Percentiles rank a stretch among this genome's conserved stretches.
Evolutionary conservation across 2,329 filamentous ascomycete genomes (phyloP).

Genomic region (Phaeomoniella chlamydospora): DNA sequence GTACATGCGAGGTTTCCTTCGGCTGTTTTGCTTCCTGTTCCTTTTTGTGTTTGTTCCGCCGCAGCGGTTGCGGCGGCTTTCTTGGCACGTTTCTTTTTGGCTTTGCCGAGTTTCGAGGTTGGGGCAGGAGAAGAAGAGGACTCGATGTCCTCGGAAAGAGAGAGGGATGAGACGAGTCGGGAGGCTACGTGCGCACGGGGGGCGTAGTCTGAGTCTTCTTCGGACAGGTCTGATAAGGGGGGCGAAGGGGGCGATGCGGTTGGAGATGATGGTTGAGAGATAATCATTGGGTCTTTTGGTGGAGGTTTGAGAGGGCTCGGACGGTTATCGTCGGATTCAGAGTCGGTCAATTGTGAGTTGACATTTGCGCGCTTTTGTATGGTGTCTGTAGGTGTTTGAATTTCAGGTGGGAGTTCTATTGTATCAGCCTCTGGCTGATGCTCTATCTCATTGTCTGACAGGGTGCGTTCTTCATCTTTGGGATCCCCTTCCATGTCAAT

Average conservation of each 20-base stretch:
- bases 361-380: not conserved
- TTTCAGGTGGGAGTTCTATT: conserved; percentile 7
- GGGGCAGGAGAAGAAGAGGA: conserved; percentile 3
- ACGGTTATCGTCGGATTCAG: not conserved
- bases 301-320: not conserved
- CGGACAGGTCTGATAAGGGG: not conserved
- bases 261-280: not conserved
- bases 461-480: not conserved
- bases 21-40: conserved; percentile 2
- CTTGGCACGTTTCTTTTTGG: conserved; percentile 37
- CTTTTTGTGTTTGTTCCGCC: conserved; percentile 5
- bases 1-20: conserved; percentile 50
- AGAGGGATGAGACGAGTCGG: conserved; percentile 14
- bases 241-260: not conserved
- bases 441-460: conserved; percentile 37
- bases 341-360: too few relatives aligned
- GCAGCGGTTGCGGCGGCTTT: conserved; percentile 25
- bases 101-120: conserved; percentile 30
- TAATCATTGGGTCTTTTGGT: too few relatives aligned
- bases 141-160: not conserved
- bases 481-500: not conserved
- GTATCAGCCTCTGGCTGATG: conserved; percentile 17
- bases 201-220: conserved; percentile 25
- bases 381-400: conserved; percentile 8
- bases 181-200: conserved; percentile 24